Evolutionary conservation across 352 stramenopile genomes (phyloP).

Genomic region (Achlya hypogyna): DNA sequence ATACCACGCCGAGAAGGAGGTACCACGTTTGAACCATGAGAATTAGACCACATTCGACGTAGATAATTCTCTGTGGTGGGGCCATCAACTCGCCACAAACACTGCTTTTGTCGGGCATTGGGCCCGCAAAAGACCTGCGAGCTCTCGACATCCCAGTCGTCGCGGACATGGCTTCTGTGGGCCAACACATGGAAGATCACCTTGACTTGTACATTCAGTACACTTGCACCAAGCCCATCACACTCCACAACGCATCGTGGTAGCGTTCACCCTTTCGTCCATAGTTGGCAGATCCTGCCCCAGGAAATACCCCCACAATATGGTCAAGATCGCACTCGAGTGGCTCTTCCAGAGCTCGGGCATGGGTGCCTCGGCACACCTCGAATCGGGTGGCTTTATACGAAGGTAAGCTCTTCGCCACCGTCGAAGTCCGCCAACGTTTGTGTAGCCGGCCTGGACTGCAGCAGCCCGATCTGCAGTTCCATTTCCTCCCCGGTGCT

Average conservation of each 20-base stretch:
- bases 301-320: constrained; percentile 81
- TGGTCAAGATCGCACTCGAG: constrained; percentile 74
- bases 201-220: constrained; percentile 86
- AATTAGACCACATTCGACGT: neutral
- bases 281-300: neutral
- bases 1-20: constrained; percentile 68
- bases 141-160: constrained; percentile 65
- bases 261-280: constrained; percentile 10
- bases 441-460: constrained; percentile 46
- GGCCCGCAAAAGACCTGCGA: constrained; percentile 60
- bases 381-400: constrained; percentile 84
- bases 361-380: constrained; percentile 63
- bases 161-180: constrained; percentile 66
- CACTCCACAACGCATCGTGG: constrained; percentile 83
- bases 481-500: constrained; percentile 83
- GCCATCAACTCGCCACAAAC: constrained; percentile 85
- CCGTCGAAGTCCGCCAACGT: neutral
- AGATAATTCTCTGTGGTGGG: constrained; percentile 77
- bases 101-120: constrained; percentile 83
- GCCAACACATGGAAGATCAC: constrained; percentile 85
- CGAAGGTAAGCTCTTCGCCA: constrained; percentile 32
- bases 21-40: neutral
- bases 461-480: constrained; percentile 80
- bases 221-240: constrained; percentile 81
- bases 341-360: constrained; percentile 68